These are phyloP conservation scores for Lactarius sanguifluus DNA, from an alignment of 768 basidiomycete species.

Conservation along the genomic window DNA sequence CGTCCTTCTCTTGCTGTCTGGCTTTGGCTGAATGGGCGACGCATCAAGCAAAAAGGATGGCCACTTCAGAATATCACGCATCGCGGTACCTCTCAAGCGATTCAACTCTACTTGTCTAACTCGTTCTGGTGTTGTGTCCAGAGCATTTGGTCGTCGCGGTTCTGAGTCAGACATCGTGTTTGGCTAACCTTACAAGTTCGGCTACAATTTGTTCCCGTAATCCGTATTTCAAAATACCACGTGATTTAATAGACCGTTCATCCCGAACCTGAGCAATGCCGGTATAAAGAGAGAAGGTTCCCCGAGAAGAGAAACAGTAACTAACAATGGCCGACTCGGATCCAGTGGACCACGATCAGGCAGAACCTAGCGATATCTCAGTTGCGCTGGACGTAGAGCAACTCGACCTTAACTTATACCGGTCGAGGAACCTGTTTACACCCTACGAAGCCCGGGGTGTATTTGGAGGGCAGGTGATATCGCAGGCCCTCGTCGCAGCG, in stretches of 20 bases:
- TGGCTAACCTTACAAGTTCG: background rate
- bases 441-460: conserved; percentile 67
- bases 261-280: background rate
- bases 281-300: too few relatives aligned
- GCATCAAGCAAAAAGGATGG: background rate
- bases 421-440: conserved; percentile 71
- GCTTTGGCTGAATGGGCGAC: conserved; percentile 59
- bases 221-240: background rate
- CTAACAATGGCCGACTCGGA: conserved; percentile 20
- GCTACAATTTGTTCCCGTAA: background rate
- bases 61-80: background rate
- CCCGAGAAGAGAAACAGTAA: background rate
- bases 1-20: conserved; percentile 65
- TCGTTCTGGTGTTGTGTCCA: conserved; percentile 45
- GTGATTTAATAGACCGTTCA: background rate
- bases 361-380: conserved; percentile 49
- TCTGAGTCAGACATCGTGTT: background rate
- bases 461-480: conserved; percentile 88
- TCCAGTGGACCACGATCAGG: conserved; percentile 16
- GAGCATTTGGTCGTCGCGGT: background rate
- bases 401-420: conserved; percentile 73
- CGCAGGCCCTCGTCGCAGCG: conserved; percentile 80
- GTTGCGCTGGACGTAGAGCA: conserved; percentile 76
- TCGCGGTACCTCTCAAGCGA: conserved; percentile 61
- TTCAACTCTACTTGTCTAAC: conserved; percentile 74